These are phyloP conservation scores for Lipomyces japonicus DNA, from an alignment of 805 yeast genomes.

Conservation along the genomic window DNA sequence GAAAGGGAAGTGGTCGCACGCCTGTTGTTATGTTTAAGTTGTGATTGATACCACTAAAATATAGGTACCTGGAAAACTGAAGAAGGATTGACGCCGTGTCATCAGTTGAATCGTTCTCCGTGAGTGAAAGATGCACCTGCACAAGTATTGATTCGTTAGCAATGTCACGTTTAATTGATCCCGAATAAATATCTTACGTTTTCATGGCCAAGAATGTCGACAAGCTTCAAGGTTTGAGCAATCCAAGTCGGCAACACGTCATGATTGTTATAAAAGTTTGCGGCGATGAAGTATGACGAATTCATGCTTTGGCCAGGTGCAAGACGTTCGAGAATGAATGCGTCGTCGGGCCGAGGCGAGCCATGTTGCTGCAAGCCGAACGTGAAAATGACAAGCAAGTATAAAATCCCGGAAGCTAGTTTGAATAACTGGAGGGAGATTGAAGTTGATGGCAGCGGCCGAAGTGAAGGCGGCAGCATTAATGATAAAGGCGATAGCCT, in stretches of 20 bases:
- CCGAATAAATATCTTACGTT: constrained; percentile 8
- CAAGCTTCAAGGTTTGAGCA: constrained; percentile 8
- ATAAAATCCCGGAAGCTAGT: not conserved
- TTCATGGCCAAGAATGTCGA: constrained; percentile 18
- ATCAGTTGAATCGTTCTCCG: constrained; percentile 24
- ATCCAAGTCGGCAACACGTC: constrained; percentile 15
- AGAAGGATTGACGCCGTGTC: constrained; percentile 15
- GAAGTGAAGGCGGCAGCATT: constrained; percentile 1
- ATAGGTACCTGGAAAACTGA: constrained; percentile 14
- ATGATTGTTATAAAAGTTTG: constrained; percentile 21
- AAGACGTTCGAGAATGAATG: not conserved
- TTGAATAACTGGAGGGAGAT: not conserved
- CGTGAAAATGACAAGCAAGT: not conserved
- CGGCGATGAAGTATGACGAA: constrained; percentile 20
- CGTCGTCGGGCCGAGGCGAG: constrained; percentile 1
- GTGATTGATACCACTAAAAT: constrained; percentile 11
- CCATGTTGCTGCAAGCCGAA: constrained; percentile 2
- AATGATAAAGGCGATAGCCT: not conserved
- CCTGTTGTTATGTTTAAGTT: constrained; percentile 14
- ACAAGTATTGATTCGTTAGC: no score
- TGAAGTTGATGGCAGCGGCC: not conserved
- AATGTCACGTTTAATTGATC: no score
- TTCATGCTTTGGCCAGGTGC: not conserved
- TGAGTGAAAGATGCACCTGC: constrained; percentile 18
- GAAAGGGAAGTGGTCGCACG: constrained; percentile 15